Evolutionary conservation across 129 eudicot genomes (phyloP), one percentile per base, ranked within the genome.

Genomic region (Kitagawia praeruptora): DNA sequence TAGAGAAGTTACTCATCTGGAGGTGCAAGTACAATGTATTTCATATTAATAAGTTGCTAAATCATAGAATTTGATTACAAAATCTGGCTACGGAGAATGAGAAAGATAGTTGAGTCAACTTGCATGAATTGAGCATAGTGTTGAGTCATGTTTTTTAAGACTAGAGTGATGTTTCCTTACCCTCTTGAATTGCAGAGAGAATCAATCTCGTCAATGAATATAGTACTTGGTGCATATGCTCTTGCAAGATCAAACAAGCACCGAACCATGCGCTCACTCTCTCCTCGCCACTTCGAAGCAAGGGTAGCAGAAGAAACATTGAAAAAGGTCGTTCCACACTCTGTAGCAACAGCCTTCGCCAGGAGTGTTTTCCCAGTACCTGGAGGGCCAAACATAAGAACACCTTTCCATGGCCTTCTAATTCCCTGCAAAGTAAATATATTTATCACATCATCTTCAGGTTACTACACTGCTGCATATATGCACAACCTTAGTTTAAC

Each of bases 221-320:
- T 95, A 7, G 99, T 95, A 79, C 99, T 95, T 3, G 99, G 99
- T 75, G 99, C 96, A 85, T 95, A 88, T 69, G 99, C 91, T 81
- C 99, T 89, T 6, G 99, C 99, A 49, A 95, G 96, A 78, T 95
- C 99, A 89, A 95, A 95, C 80, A 95, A 90, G 87, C 94, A 88
- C 71, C 99, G 91, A 79, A 95, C 99, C 99, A 95, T 95, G 66
- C 99, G 92, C 81, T 95, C 99, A 84, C 99, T 95, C 87, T 95
- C 99, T 73, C 99, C 99, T 75, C 99, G 99, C 99, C 99, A 95
- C 82, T 95, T 95, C 25, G 99, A 95, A 70, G 99, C 99, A 89
- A 95, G 81, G 14, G 93, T 92, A 31, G 99, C 99, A 78, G 99
- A 95, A 80, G 99, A 95, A 78, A 95, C 99, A 75, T 95, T 95